Conservation (phyloP, 129 eudicot species). For the Silybum marianum region DNA sequence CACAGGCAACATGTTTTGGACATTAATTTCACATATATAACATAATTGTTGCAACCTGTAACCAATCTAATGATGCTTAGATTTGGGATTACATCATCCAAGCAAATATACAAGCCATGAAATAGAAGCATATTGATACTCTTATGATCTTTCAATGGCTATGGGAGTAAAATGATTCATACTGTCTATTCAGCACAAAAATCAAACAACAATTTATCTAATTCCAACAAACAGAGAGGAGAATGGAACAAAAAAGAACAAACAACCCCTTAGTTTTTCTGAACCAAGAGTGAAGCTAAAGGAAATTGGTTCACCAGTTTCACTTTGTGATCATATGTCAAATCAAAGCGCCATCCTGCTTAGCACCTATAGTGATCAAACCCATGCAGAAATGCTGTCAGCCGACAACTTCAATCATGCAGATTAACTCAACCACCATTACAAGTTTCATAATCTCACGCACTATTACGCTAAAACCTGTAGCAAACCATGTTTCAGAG, state of each 20-base stretch:
- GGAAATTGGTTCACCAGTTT: constrained; percentile 83
- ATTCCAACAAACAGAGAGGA: not conserved
- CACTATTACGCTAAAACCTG: not conserved
- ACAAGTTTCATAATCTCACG: not conserved
- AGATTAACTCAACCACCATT: not conserved
- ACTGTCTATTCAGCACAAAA: not conserved
- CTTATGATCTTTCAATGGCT: not conserved
- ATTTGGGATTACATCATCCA: not conserved
- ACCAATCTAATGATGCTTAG: not conserved
- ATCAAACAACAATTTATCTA: not conserved
- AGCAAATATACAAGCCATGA: not conserved
- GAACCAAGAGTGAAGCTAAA: constrained; percentile 76
- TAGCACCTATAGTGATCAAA: constrained; percentile 87
- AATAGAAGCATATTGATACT: not conserved
- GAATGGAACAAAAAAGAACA: not conserved
- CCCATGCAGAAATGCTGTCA: constrained; percentile 33
- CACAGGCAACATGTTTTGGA: not conserved
- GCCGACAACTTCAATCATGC: too few species aligned
- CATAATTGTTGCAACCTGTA: not conserved
- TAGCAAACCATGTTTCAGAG: not conserved
- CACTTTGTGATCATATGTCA: constrained; percentile 93
- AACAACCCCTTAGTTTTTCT: constrained; percentile 54
- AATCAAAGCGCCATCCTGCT: constrained; percentile 95
- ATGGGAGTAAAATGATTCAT: not conserved
- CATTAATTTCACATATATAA: not conserved